Conservation (phyloP, 2,329 filamentous ascomycete species). For the Teratosphaeria viscida region DNA sequence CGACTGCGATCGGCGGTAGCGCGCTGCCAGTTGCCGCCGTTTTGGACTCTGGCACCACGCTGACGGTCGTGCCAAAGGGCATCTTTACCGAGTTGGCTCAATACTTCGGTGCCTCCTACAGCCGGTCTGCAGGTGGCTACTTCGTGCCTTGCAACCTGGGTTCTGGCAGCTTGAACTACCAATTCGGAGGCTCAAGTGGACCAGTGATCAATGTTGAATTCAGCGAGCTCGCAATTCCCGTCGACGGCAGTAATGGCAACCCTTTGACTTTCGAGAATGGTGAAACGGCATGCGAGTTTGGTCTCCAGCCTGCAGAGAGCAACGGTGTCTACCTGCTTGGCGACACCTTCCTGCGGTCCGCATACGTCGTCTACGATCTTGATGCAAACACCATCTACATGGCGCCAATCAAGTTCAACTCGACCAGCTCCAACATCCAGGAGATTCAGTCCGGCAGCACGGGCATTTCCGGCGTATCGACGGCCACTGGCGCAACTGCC, state of each 20-base stretch:
- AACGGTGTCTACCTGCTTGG: slow-evolving; percentile 3
- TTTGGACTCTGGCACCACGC: neutral
- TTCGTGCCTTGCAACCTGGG: neutral
- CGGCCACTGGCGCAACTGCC: neutral
- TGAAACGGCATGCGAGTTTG: slow-evolving; percentile 2
- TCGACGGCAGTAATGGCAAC: slow-evolving; percentile 1
- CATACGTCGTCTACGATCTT: slow-evolving; percentile 8
- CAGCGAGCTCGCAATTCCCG: slow-evolving; percentile 2
- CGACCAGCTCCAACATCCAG: slow-evolving; percentile 39
- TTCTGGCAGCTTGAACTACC: neutral
- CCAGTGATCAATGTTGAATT: neutral
- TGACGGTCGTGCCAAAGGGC: neutral
- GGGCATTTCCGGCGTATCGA: neutral
- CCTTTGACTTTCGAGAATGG: neutral
- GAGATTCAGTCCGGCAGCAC: slow-evolving; percentile 35
- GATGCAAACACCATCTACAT: slow-evolving; percentile 1
- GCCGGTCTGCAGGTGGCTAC: neutral
- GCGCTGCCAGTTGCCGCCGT: neutral
- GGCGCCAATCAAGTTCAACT: slow-evolving; percentile 51
- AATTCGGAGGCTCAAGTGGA: neutral
- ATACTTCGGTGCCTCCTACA: neutral
- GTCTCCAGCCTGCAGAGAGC: slow-evolving; percentile 1
- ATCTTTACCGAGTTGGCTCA: neutral
- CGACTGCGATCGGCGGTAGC: neutral
- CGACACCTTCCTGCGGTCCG: slow-evolving; percentile 6